Evolutionary conservation across 2,329 filamentous ascomycete genomes (phyloP), one percentile per base, ranked within the genome.

Genomic region (Diaporthe humulicola): DNA sequence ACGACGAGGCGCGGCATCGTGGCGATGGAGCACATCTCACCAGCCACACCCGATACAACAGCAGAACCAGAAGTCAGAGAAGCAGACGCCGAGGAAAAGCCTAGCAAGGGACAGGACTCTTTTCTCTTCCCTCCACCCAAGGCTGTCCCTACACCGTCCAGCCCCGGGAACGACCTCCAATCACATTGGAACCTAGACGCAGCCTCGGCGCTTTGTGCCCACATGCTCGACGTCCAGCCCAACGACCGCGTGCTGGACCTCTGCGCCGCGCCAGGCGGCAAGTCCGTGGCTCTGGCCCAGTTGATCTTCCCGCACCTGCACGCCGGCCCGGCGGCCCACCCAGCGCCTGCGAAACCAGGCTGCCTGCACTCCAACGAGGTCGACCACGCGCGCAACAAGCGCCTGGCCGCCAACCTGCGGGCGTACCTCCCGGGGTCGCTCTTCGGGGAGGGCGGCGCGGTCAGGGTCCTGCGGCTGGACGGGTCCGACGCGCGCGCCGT

Each of bases 171-270:
- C 8, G 58, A 73, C 6, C 78, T 81, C 25, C 76, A 79, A 75
- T 79, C 79, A 15, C 80, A 81, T 61, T 81, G 80, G 80, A 81
- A 81, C 57, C 66, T 81, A 38, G 80, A 81, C 45, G 80, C 80
- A 3, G 80, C 79, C 9, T 81, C 80, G 2, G 76, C 81, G 2
- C 78, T 81, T 10, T 78, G 78, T 0, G 82, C 82, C 8, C 77
- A 77, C 38, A 61, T 85, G 5, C 81, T 86, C 4, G 76, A 79
- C 54, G 80, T 82, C 12, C 78, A 78, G 54, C 82, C 83, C 3
- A 81, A 82, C 14, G 81, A 85, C 67, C 81, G 81, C 30, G 79
- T 86, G 8, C 78, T 86, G 19, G 84, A 86, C 67, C 79, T 85
- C 14, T 85, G 84, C 73, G 84, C 84, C 7, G 83, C 84, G 2